These are phyloP conservation scores for Oemleria cerasiformis DNA, from an alignment of 306 rosid genomes.

Conservation along the genomic window DNA sequence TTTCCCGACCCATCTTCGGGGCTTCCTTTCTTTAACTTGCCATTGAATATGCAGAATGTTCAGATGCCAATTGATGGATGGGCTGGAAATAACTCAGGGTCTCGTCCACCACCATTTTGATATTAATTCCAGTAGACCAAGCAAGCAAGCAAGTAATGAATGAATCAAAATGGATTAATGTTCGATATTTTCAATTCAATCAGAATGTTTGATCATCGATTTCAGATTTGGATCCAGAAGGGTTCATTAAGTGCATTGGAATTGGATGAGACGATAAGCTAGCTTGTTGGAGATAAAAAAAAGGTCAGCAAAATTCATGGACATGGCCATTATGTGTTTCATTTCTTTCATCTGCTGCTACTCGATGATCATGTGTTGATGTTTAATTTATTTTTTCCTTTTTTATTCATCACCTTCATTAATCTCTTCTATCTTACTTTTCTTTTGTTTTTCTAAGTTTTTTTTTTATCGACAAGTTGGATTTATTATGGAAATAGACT, in stretches of 20 bases:
- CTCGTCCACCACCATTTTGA: slow-evolving; percentile 15
- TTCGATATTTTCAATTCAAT: background rate
- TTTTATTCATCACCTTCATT: background rate
- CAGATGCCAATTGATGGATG: slow-evolving; percentile 68
- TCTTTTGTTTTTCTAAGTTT: slow-evolving; percentile 6
- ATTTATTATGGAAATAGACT: background rate
- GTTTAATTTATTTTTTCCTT: background rate
- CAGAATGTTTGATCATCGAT: background rate
- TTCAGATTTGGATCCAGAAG: slow-evolving; percentile 1
- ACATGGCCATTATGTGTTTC: slow-evolving; percentile 1
- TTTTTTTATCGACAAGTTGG: slow-evolving; percentile 12
- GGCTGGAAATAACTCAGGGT: slow-evolving; percentile 38
- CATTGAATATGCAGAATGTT: slow-evolving; percentile 80
- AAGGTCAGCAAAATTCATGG: slow-evolving; percentile 56
- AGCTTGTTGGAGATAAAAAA: slow-evolving; percentile 21
- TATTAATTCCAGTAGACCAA: background rate
- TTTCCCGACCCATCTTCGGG: slow-evolving; percentile 68
- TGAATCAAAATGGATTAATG: too few relatives aligned
- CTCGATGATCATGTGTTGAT: background rate
- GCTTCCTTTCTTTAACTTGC: slow-evolving; percentile 76
- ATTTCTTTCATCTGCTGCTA: too few relatives aligned
- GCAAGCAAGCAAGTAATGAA: too few relatives aligned
- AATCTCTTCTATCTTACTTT: background rate
- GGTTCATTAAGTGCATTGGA: slow-evolving; percentile 3
- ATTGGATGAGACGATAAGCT: slow-evolving; percentile 23